These are phyloP conservation scores for Rhizophagus sp. DNA, from an alignment of 192 early-diverging fungal genomes.

Conservation along the genomic window DNA sequence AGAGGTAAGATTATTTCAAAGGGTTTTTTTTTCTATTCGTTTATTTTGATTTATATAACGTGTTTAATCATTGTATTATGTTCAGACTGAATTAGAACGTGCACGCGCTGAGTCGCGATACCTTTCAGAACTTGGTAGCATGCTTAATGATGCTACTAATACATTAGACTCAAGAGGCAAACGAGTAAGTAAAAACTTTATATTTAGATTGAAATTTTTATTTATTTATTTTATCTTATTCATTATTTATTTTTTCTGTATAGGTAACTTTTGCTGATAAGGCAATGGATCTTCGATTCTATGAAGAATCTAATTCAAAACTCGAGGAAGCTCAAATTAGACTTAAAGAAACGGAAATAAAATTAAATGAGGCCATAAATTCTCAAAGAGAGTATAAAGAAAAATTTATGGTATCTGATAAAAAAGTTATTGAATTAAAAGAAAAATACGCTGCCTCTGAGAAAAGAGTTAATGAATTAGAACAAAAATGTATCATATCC, in stretches of 20 bases:
- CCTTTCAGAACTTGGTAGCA: not conserved
- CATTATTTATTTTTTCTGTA: too few relatives aligned
- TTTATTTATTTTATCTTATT: too few relatives aligned
- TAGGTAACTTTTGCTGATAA: not conserved
- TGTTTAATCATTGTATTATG: not conserved
- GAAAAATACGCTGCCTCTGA: not conserved
- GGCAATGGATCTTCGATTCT: not conserved
- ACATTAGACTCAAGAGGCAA: not conserved
- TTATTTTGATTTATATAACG: not conserved
- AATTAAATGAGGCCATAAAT: not conserved
- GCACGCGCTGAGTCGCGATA: not conserved
- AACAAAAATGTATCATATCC: not conserved
- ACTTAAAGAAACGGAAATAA: not conserved
- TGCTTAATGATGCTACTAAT: not conserved
- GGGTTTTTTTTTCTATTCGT: not conserved
- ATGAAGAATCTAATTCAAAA: not conserved
- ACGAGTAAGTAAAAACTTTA: not conserved
- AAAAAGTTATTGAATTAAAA: not conserved
- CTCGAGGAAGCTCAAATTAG: not conserved
- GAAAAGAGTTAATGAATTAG: not conserved
- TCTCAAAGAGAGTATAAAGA: not conserved
- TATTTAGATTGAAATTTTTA: not conserved
- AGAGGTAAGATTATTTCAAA: not conserved
- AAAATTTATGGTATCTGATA: not conserved
- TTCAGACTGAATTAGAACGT: not conserved